A percentile compares a stretch with the other conserved stretches of the same genome.
phyloP scores from a whole-genome alignment of 2,329 filamentous ascomycete genomes.

The Aspergillus pseudoterreus region DNA sequence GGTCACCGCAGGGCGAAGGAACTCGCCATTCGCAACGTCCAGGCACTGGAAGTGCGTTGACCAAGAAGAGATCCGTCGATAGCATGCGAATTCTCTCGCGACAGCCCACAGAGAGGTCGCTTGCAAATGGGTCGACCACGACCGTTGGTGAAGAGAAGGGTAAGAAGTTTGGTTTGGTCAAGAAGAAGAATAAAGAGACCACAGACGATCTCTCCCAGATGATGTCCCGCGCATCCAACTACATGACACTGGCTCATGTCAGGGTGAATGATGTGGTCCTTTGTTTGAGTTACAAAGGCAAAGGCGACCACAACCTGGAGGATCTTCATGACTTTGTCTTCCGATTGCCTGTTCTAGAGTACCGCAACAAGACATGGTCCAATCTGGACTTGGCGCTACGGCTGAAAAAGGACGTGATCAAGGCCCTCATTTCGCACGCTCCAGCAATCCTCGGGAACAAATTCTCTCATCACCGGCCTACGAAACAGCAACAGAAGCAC shows the following conservation, averaged over 20 bases:
- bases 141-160: constrained; percentile 33
- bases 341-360: constrained; percentile 88
- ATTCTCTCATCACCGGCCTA: constrained; percentile 82
- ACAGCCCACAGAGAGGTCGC: constrained; percentile 34
- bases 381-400: constrained; percentile 91
- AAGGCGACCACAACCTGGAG: constrained; percentile 89
- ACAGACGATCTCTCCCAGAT: constrained; percentile 94
- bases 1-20: constrained; percentile 15
- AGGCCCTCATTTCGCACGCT: constrained; percentile 89
- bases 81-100: constrained; percentile 37
- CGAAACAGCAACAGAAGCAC: constrained; percentile 70
- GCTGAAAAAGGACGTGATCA: constrained; percentile 90
- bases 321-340: constrained; percentile 98
- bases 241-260: constrained; percentile 95
- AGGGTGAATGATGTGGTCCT: constrained; percentile 93
- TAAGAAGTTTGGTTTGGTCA: constrained; percentile 49
- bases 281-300: constrained; percentile 94
- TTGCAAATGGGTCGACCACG: constrained; percentile 26
- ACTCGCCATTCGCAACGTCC: constrained; percentile 20
- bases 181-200: constrained; percentile 58
- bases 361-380: constrained; percentile 98
- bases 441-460: constrained; percentile 98
- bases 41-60: constrained; percentile 26
- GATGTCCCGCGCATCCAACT: constrained; percentile 91
- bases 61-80: constrained; percentile 41